Evolutionary conservation across 176 grass and related monocot genomes (phyloP).

Genomic region (Chloris gayana): DNA sequence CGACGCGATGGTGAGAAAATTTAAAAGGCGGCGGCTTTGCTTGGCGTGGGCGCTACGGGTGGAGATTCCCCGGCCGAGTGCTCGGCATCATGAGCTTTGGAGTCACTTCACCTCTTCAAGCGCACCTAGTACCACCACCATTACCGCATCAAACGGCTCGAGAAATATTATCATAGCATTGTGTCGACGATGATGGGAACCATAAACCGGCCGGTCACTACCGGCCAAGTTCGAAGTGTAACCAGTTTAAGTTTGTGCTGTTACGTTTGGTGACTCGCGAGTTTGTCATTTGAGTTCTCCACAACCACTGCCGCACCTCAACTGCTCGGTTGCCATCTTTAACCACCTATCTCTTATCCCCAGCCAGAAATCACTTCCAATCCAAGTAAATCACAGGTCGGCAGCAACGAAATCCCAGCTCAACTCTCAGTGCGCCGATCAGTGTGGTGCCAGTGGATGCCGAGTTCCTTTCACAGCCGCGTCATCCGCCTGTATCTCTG

Average conservation of each 20-base stretch:
- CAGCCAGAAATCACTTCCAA: neutral
- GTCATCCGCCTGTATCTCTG: neutral
- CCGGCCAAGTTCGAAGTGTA: neutral
- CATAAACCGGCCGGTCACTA: neutral
- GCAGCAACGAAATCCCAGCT: neutral
- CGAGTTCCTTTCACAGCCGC: neutral
- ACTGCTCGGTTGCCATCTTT: neutral
- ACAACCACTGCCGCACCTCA: neutral
- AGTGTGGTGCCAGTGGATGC: neutral
- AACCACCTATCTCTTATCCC: conserved; percentile 1
- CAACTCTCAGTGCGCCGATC: neutral
- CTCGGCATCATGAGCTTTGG: conserved; percentile 11
- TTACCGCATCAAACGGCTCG: neutral
- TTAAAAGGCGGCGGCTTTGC: conserved; percentile 10
- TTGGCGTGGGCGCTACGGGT: conserved; percentile 44
- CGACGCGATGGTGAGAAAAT: neutral
- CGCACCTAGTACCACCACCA: neutral
- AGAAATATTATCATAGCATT: neutral
- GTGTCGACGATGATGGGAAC: neutral
- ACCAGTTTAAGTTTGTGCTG: neutral
- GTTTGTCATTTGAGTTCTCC: neutral
- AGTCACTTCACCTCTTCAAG: neutral
- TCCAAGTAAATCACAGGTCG: neutral
- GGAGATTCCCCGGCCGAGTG: conserved; percentile 25
- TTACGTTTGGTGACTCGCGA: neutral